A percentile compares a stretch with the other conserved stretches of the same genome.
Evolutionary conservation across 176 grass and related monocot species (phyloP).

Genomic region (Phoenix dactylifera): DNA sequence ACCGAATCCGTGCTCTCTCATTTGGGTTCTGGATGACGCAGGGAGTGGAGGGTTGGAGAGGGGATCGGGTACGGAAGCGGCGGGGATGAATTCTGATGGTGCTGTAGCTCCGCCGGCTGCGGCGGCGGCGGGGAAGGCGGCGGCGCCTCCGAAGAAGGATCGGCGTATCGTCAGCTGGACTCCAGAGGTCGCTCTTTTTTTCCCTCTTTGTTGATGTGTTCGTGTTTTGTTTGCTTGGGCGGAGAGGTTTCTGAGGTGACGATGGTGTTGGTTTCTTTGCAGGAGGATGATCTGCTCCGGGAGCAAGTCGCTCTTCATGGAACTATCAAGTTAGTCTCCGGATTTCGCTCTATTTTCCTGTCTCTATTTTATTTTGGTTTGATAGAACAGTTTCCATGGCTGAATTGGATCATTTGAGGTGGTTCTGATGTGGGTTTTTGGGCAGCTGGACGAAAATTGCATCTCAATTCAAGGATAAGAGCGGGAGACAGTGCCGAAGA

Average conservation of each 20-base stretch:
- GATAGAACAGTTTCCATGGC: no score
- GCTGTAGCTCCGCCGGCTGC: not conserved
- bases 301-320: constrained; percentile 70
- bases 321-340: constrained; percentile 59
- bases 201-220: not conserved
- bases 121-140: constrained; percentile 4
- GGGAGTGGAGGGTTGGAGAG: not conserved
- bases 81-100: constrained; percentile 9
- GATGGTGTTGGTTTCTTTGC: constrained; percentile 19
- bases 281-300: constrained; percentile 85
- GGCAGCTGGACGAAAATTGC: constrained; percentile 74
- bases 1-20: not conserved
- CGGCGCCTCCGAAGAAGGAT: constrained; percentile 51
- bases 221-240: not conserved
- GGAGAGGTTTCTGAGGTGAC: constrained; percentile 11
- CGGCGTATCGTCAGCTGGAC: constrained; percentile 82
- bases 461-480: constrained; percentile 91
- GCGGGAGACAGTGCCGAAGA: constrained; percentile 81
- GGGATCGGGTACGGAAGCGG: constrained; percentile 8
- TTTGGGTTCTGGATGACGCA: constrained; percentile 1
- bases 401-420: no score
- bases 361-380: not conserved
- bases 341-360: not conserved
- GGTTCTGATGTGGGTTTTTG: constrained; percentile 4
- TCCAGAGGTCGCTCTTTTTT: constrained; percentile 39